Evolutionary conservation across 73 alveolate species (phyloP).

Genomic region (Paramecium biaurelia): DNA sequence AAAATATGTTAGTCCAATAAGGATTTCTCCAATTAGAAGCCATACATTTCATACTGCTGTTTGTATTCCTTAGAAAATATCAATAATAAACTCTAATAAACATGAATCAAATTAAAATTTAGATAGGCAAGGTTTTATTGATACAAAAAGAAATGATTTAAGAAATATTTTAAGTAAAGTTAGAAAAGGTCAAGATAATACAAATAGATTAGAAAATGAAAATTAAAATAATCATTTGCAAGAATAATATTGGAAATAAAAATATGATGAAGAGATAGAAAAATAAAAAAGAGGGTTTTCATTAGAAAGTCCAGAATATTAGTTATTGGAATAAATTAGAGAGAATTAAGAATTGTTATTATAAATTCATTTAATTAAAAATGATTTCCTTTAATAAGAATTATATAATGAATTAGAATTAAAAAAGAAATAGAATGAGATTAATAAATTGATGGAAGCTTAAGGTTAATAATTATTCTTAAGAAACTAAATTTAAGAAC

Average conservation of each 20-base stretch:
- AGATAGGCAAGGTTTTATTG: neutral
- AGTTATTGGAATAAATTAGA: neutral
- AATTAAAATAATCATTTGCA: neutral
- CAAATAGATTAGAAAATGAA: neutral
- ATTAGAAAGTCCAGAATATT: neutral
- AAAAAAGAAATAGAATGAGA: neutral
- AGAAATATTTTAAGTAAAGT: neutral
- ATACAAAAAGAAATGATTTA: neutral
- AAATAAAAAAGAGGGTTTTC: neutral
- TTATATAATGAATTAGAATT: neutral
- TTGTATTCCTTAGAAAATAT: neutral
- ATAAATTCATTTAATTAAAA: neutral
- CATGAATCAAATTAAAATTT: neutral
- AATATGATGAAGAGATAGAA: neutral
- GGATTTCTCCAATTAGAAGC: constrained; percentile 6
- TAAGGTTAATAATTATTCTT: neutral
- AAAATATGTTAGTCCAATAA: constrained; percentile 1
- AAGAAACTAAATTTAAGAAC: neutral
- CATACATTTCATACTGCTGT: neutral
- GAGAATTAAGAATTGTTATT: neutral
- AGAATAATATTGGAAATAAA: neutral
- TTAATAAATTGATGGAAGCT: neutral
- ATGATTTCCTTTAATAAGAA: neutral
- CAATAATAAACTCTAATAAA: neutral
- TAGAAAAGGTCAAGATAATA: neutral